Evolutionary conservation across 75 land plant species (phyloP).

Genomic region (Cryptomeria japonica): DNA sequence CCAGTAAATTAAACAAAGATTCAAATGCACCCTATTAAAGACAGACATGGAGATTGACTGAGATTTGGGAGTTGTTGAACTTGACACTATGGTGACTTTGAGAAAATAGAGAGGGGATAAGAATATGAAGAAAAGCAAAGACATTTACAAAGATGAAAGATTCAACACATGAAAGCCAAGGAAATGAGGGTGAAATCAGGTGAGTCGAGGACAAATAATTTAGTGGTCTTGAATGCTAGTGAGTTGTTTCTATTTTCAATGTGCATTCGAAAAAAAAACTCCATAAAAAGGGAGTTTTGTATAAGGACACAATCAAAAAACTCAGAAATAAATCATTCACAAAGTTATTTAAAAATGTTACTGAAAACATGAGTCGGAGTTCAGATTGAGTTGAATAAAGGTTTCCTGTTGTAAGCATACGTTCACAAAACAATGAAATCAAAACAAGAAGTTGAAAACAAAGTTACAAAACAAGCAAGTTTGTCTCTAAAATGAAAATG

Average conservation of each 20-base stretch:
- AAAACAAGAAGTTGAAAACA: too few species aligned
- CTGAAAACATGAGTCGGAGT: neutral
- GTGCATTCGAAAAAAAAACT: neutral
- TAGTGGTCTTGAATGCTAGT: neutral
- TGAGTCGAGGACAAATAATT: neutral
- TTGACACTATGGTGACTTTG: neutral
- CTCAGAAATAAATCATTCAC: neutral
- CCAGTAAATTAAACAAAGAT: neutral
- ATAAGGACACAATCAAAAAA: neutral
- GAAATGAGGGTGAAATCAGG: neutral
- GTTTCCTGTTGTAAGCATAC: neutral
- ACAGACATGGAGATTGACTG: neutral
- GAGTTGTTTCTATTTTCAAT: neutral
- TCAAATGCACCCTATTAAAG: neutral
- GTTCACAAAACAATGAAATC: too few species aligned
- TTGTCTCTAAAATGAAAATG: too few species aligned
- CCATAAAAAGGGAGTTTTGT: neutral
- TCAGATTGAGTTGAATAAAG: neutral
- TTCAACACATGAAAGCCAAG: neutral
- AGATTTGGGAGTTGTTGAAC: neutral
- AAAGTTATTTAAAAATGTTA: neutral
- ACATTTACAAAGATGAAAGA: neutral
- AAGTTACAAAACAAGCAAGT: too few species aligned
- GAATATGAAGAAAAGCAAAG: neutral
- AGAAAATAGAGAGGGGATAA: neutral